Evolutionary conservation across 345 rosid species (phyloP).

Genomic region (Salix exigua): DNA sequence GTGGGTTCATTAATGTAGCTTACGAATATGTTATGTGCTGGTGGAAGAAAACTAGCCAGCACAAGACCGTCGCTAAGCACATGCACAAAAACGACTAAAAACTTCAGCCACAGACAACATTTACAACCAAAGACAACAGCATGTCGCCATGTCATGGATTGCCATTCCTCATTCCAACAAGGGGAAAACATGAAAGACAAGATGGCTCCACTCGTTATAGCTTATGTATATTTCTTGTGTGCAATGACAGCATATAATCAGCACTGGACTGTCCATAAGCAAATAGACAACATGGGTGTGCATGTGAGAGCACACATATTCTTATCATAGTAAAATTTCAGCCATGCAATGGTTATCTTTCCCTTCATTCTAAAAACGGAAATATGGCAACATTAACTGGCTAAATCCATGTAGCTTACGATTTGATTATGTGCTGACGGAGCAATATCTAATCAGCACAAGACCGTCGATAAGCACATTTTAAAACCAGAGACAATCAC

Average conservation of each 20-base stretch:
- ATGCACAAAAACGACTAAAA: too few relatives aligned
- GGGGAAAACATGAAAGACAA: conserved; percentile 16
- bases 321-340: background rate
- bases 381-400: conserved; percentile 5
- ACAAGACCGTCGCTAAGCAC: conserved; percentile 47
- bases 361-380: conserved; percentile 10
- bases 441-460: conserved; percentile 3
- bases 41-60: conserved; percentile 26
- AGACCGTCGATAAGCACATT: conserved; percentile 18
- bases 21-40: conserved; percentile 51
- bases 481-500: background rate
- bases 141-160: background rate
- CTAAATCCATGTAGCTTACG: conserved; percentile 14
- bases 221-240: conserved; percentile 30
- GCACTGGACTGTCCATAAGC: conserved; percentile 3
- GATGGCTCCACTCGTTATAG: conserved; percentile 8
- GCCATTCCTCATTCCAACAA: background rate
- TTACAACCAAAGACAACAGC: background rate
- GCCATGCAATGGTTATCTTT: conserved; percentile 33
- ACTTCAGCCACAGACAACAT: background rate
- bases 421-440: conserved; percentile 3
- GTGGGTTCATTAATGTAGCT: conserved; percentile 36
- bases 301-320: too few relatives aligned
- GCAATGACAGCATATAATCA: conserved; percentile 4
- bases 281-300: background rate